phyloP scores from a whole-genome alignment of 495 filamentous ascomycete species.

The Trichoderma asperelloides region DNA sequence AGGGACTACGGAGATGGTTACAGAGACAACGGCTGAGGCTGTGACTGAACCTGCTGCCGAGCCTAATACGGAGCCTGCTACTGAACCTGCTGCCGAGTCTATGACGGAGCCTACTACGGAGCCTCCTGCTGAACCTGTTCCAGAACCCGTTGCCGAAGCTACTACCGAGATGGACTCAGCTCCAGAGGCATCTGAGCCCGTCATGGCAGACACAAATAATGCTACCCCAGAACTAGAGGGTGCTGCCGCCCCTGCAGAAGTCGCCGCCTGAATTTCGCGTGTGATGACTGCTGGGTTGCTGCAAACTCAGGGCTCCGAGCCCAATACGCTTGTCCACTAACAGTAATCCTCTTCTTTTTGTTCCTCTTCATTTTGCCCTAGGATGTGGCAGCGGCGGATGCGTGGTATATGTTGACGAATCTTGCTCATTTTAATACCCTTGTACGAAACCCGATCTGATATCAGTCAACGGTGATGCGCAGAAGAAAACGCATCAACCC shows the following conservation, averaged over 20 bases:
- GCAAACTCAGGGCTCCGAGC: background rate
- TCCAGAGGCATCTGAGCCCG: background rate
- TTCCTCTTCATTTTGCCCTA: background rate
- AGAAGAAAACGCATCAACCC: background rate
- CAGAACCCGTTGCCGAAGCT: background rate
- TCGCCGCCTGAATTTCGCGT: background rate
- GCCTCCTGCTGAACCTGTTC: background rate
- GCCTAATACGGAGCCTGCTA: background rate
- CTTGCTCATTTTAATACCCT: constrained; percentile 7
- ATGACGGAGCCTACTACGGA: background rate
- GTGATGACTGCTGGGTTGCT: background rate
- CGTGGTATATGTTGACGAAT: background rate
- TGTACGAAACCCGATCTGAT: background rate
- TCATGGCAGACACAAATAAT: background rate
- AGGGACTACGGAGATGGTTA: too few relatives aligned
- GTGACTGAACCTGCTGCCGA: background rate
- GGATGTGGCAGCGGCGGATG: background rate
- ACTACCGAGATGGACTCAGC: background rate
- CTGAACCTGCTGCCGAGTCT: background rate
- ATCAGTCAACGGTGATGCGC: background rate
- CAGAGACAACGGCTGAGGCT: background rate
- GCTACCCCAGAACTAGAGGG: background rate
- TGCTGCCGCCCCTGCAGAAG: background rate
- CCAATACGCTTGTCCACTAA: too few relatives aligned
- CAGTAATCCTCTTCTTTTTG: too few relatives aligned